Evolutionary conservation across 352 stramenopile genomes (phyloP), one percentile per base, ranked within the genome.

Genomic region (Phytopythium vexans): DNA sequence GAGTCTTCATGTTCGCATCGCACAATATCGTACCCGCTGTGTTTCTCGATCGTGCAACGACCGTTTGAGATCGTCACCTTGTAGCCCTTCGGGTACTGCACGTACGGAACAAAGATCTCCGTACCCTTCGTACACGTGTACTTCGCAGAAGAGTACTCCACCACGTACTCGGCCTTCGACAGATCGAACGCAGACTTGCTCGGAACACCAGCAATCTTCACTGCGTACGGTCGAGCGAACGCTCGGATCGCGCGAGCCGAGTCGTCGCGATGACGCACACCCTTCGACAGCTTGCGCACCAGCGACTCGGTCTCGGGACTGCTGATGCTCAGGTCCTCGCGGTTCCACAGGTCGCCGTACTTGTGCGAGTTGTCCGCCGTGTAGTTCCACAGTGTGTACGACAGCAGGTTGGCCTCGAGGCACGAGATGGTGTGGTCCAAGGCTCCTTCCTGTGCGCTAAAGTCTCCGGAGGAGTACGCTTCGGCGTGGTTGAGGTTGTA

Each of bases 381-480:
- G 72, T 97, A 97, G 51, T 82, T 94, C 90, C 89, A 97, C 14
- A 97, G 59, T 39, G 87, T 96, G 61, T 92, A 97, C 44, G 70
- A 87, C 38, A 91, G 55, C 57, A 90, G 47, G 45, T 69, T 82
- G 32, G 62, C 65, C 49, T 94, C 84, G 3, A 94, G 56, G 37
- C 66, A 79, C 34, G 68, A 68, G 43, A 92, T 67, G 1, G 80
- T 91, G 56, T 82, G 67, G 70, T 92, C 76, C 45, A 92, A 41
- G n/a, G 79, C 79, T 11, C 60, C 60, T 32, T 77, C 36, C 35
- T 87, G 76, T 15, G 59, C 42, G 34, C 57, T 58, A 52, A 77
- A 89, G 56, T 89, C 59, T 3, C 71, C 71, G 6, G 12, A 79
- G 40, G 51, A 52, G 60, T 75, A 88, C 3, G 77, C 69, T 40